Evolutionary conservation across 2,329 filamentous ascomycete species (phyloP), one percentile per base, ranked within the genome.

Genomic region (Lecanicillium sp.): DNA sequence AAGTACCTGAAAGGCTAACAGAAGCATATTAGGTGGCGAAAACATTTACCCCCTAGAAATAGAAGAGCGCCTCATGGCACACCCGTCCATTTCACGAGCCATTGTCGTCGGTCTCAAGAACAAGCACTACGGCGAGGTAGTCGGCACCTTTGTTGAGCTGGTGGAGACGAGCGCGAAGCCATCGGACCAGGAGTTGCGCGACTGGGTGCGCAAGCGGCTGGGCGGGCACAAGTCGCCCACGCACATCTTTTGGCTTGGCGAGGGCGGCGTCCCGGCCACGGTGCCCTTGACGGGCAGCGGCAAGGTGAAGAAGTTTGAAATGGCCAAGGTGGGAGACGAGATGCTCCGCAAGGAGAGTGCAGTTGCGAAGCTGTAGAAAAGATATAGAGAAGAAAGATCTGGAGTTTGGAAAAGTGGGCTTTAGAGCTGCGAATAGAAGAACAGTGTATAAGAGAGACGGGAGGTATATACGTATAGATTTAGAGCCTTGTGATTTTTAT

Each of bases 1-100:
- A n/a, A n/a, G n/a, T n/a, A n/a, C n/a, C n/a, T n/a, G n/a, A n/a
- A n/a, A n/a, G 45, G 25, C 12, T 35, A 72, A 77, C 22, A 25
- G 7, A 25, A 11, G 11, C 11, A 25, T 11, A n/a, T 11, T 25
- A 25, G 22, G 81, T 39, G 82, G 82, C 34, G 81, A 86, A 58
- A 87, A 87, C 58, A 75, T 71, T 55, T 84, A 86, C 52, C 83
- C 83, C 1, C 69, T 86, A 17, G 82, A 87, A 54, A 85, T 87
- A 43, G 83, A 87, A 58, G 81, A 85, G 56, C 72, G 81, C 3
- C 68, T 87, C n/a, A 63, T 79, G 33, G 68, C 71, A 2, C 83
- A 87, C 56, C 69, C 77, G 1, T 62, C 68, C 2, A 69, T 87
- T 19, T 57, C 67, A 2, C 66, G 74, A n/a, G 82, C 82, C 12